These are phyloP conservation scores for Sporothrix luriei DNA, from an alignment of 2,329 filamentous ascomycete species.

Conservation along the genomic window DNA sequence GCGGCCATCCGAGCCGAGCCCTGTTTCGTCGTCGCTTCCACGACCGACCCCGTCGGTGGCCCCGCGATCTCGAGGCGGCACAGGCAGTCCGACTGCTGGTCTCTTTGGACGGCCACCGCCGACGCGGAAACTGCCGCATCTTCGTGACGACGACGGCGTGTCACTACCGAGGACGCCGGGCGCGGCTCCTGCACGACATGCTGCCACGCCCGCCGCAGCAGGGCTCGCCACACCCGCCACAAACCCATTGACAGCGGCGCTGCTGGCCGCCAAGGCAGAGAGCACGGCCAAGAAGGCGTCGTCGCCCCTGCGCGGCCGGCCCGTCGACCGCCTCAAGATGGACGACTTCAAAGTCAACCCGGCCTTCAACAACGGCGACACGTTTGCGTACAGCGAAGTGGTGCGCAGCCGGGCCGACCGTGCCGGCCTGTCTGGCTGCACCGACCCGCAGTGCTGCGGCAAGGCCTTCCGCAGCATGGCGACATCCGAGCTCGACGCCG, in stretches of 20 bases:
- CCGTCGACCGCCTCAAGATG: constrained; percentile 59
- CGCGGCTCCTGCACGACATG: not conserved
- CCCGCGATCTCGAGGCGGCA: not conserved
- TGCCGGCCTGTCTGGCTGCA: constrained; percentile 72
- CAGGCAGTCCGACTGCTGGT: constrained; percentile 25
- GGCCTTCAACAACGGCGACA: constrained; percentile 66
- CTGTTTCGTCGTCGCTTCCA: constrained; percentile 23
- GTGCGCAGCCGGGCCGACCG: constrained; percentile 71
- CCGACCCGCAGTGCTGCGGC: constrained; percentile 74
- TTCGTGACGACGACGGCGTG: not conserved
- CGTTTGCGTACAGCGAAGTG: constrained; percentile 74
- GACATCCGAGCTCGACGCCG: constrained; percentile 48
- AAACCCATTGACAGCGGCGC: constrained; percentile 3
- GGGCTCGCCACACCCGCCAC: not conserved
- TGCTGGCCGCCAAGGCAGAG: constrained; percentile 23
- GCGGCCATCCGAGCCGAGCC: constrained; percentile 32
- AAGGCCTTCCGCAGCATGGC: constrained; percentile 70
- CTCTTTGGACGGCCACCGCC: constrained; percentile 33
- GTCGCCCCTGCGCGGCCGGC: constrained; percentile 57
- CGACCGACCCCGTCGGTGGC: not conserved
- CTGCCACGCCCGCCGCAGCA: not conserved
- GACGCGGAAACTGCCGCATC: constrained; percentile 22
- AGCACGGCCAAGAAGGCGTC: constrained; percentile 16
- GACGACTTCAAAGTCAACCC: constrained; percentile 85
- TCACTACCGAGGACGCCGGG: not conserved